Conservation (phyloP, 345 rosid species). For the Lumnitzera littorea region DNA sequence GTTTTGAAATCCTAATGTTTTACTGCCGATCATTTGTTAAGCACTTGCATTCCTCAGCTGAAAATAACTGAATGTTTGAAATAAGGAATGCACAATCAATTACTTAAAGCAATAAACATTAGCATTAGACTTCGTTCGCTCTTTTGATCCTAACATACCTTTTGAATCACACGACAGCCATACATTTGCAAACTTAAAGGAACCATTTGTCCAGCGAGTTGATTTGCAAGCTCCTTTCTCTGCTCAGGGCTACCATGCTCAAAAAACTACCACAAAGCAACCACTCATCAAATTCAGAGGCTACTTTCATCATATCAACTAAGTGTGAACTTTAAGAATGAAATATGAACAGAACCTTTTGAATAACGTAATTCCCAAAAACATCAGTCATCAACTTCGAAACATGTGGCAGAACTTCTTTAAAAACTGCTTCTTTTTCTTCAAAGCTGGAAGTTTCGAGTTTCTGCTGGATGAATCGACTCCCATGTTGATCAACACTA, state of each 20-base stretch:
- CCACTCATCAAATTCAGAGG: constrained; percentile 8
- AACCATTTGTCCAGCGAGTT: constrained; percentile 82
- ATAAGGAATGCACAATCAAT: too few species aligned
- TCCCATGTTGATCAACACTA: constrained; percentile 99
- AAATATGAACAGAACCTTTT: constrained; percentile 47
- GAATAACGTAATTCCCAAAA: constrained; percentile 97
- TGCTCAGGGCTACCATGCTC: constrained; percentile 85
- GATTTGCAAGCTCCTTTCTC: constrained; percentile 83
- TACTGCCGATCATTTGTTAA: too few species aligned
- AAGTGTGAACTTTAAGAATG: not conserved
- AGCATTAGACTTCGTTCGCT: too few species aligned
- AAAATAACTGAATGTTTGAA: too few species aligned
- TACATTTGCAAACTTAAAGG: constrained; percentile 96
- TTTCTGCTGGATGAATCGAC: constrained; percentile 98
- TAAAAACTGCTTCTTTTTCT: constrained; percentile 76
- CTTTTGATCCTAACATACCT: constrained; percentile 34
- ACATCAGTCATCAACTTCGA: constrained; percentile 92
- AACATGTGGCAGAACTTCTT: constrained; percentile 86
- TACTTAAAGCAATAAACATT: too few species aligned
- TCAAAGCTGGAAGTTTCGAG: constrained; percentile 70
- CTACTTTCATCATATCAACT: not conserved
- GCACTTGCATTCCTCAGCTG: too few species aligned
- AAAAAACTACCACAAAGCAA: constrained; percentile 52
- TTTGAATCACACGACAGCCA: constrained; percentile 98
- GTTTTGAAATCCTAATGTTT: too few species aligned